Evolutionary conservation across 2,329 filamentous ascomycete species (phyloP), one percentile per base, ranked within the genome.

Genomic region (Fusarium sp.): DNA sequence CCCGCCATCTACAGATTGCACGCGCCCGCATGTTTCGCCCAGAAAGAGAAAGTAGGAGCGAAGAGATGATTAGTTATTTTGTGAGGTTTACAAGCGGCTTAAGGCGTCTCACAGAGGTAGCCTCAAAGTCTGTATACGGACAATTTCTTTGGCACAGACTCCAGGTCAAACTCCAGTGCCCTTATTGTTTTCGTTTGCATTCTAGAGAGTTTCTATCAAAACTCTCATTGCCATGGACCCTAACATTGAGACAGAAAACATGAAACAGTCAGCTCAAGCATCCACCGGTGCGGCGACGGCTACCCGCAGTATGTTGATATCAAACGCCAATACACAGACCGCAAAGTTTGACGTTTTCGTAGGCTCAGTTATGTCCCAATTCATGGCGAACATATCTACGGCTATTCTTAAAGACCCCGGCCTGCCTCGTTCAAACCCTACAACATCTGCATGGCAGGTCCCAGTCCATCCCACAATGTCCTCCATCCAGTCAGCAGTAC

Each of bases 381-480:
- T 60, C 6, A 13, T 59, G 11, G 12, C 10, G 0, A 34, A 30
- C 2, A 27, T 60, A 2, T 60, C 32, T 10, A 34, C 18, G 5
- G 30, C 54, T 8, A 28, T 60, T 2, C 11, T 32, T 9, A 41
- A 43, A 20, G 75, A 77, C 18, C 76, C 76, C 0, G 70, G 72
- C 3, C 45, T 78, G 5, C 76, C 76, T 2, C 60, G 64, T 3
- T 27, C 63, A 4, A 65, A 71, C 5, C 75, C 76, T 18, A 77
- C 76, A 2, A 41, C 63, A 12, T 73, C 76, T 0, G 65, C 67
- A 2, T 78, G 76, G 75, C 75, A 77, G 28, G 48, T 71, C 10
- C 74, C 75, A 2, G 59, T 59, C 3, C 74, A 78, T 55, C 66
- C 73, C 3, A 50, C 55, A 3, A 20, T 77, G 2, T 64, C 72